These are phyloP conservation scores for Arthrobotrys pseudoclavata DNA, from an alignment of 2,329 filamentous ascomycete species.

Conservation along the genomic window DNA sequence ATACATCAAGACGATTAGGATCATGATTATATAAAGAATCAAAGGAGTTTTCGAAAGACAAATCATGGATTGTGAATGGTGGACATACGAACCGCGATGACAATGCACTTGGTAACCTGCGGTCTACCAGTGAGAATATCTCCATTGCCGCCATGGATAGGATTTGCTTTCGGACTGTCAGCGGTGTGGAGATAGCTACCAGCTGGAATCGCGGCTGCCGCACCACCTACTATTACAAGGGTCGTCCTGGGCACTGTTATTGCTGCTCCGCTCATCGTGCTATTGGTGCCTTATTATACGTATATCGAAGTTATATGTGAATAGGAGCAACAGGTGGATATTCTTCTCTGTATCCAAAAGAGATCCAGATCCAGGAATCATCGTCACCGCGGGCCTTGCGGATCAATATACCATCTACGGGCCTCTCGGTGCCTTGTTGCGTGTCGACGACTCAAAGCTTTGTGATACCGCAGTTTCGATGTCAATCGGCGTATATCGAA, in stretches of 20 bases:
- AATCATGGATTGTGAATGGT: neutral
- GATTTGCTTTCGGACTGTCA: constrained; percentile 6
- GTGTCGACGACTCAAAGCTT: neutral
- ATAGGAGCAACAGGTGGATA: neutral
- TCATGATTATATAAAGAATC: neutral
- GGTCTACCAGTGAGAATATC: constrained; percentile 4
- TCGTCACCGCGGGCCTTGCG: neutral
- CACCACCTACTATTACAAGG: constrained; percentile 6
- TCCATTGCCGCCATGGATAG: constrained; percentile 4
- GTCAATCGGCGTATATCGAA: neutral
- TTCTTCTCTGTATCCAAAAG: neutral
- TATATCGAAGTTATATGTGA: neutral
- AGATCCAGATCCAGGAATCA: neutral
- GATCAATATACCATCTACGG: neutral
- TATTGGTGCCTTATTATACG: neutral
- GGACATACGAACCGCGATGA: constrained; percentile 32
- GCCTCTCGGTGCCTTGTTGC: neutral
- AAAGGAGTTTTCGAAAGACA: neutral
- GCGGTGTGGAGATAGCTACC: constrained; percentile 6
- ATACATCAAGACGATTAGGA: neutral
- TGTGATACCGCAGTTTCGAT: neutral
- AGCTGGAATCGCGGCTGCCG: constrained; percentile 2
- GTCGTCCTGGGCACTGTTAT: neutral
- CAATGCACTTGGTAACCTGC: constrained; percentile 33
- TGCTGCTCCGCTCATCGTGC: neutral